Base-by-base conservation (phyloP, 495 filamentous ascomycete genomes). In the Delitschia confertaspora region DNA sequence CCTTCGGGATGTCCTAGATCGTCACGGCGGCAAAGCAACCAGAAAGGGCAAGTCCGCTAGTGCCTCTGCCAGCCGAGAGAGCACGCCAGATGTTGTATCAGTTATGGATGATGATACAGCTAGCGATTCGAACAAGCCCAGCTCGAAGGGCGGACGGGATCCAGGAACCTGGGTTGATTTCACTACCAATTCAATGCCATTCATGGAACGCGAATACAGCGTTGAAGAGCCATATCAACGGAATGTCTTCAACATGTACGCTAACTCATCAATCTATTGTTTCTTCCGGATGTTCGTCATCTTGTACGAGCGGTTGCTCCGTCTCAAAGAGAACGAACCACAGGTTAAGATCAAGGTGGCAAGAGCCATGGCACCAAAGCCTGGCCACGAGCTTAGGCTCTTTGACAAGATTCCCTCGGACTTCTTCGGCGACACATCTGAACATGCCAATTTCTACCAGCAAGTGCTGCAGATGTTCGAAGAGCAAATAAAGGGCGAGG, bases 211-310 rank as follows among this genome's bases (percentile, higher is more conserved):
- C 40, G 75, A 86, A 56, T 71, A 82, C 53, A 81, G 78, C 19
- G 75, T 85, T 6, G 85, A 94, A 34, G 78, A 85, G 33, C 80
- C 85, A 18, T 93, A 85, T 66, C 71, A 73, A 51, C 82, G 91
- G 43, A 73, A 76, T 6, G 72, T 69, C 48, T 94, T 83, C 68
- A 85, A 87, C 48, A 73, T 96, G 55, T 99, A 88, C 65, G 80
- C 78, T 59, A 96, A 93, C 60, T 72, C 85, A 45, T 81, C 80
- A 33, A 83, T 99, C 31, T 89, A 83, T 55, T 85, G 85, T 65
- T 95, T 99, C 70, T 82, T 99, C 68, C 80, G 82, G 14, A 77
- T 89, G 25, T 93, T 96, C 63, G 78, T 91, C 60, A 80, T 82
- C 2, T 68, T 96, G 5, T 96, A 89, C 62, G 76, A 80, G 47